phyloP scores from a whole-genome alignment of 1,139 yeast genomes.

The Pichia sp. region DNA sequence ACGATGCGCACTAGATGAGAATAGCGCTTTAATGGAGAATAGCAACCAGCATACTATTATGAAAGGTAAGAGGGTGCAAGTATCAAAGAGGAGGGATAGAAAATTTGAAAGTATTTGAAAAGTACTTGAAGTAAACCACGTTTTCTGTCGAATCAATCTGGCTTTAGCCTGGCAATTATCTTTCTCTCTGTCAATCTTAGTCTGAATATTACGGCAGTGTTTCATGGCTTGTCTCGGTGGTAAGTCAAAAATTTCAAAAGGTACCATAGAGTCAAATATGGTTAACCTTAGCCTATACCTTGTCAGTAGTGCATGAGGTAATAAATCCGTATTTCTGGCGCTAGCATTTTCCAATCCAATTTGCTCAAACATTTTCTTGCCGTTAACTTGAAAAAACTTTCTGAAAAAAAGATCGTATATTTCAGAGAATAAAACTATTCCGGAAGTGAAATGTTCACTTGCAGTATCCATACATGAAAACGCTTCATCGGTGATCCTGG shows the following conservation, averaged over 20 bases:
- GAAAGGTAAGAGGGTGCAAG: conserved; percentile 1
- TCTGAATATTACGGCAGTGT: conserved; percentile 1
- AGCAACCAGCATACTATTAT: conserved; percentile 2
- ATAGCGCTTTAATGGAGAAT: conserved; percentile 1
- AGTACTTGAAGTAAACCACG: not conserved
- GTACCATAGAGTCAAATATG: conserved; percentile 2
- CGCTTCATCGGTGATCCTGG: not conserved
- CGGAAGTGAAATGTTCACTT: not conserved
- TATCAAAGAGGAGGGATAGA: not conserved
- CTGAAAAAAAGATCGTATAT: not conserved
- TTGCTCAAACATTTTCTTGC: not conserved
- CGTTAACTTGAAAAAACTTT: not conserved
- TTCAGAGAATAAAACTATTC: not conserved
- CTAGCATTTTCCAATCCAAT: not conserved
- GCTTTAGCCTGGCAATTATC: not conserved
- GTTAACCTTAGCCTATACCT: not conserved
- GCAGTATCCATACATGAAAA: not conserved
- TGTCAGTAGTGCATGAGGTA: not conserved
- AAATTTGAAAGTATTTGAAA: not conserved
- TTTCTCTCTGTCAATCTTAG: not conserved
- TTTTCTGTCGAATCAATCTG: not conserved
- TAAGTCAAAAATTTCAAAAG: not conserved
- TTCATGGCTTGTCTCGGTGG: not conserved
- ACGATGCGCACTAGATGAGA: not conserved
- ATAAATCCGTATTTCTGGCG: not conserved